Base-by-base conservation (phyloP, 306 rosid genomes). In the Cicer judaicum region DNA sequence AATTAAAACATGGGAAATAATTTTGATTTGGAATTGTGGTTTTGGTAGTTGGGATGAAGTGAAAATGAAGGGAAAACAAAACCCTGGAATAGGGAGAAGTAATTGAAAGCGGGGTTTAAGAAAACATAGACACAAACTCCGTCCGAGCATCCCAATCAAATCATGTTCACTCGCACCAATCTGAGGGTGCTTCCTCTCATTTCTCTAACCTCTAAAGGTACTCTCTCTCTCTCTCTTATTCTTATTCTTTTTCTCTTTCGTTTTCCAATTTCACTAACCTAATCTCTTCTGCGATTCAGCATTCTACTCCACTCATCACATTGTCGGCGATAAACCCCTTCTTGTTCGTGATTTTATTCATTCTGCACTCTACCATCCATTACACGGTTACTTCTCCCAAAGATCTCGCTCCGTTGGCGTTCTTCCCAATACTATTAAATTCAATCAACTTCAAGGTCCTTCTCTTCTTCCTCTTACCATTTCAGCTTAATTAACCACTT, bases 321-420 rank as follows among this genome's bases (percentile, higher is more conserved):
- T 91, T 85, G 85, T 89, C 15, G 93, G 87, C 6, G 97, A 91
- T 1, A 81, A 91, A 10, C 97, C 97, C 40, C 61, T 91, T 87
- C 97, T 91, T 11, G 98, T 93, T 85, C 94, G 98, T 18, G 97
- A 93, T 91, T 93, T 93, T 63, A 84, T 93, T 77, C 97, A 87
- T 78, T 93, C 98, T 61, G 90, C 94, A 46, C 80, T 91, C n/a
- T 93, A 93, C 59, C 96, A 93, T 74, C 89, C 97, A 6, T 68
- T 72, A 43, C 89, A 88, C 73, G 96, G 98, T 43, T 93, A 91
- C 82, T 93, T 93, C 83, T 85, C 96, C 15, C 92, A 87, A 71
- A 82, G 89, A 52, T 79, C 89, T 1, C 82, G 88, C 2, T 93
- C 97, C 6, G 97, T 93, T 13, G 96, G 98, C 29, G 94, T 93